These are phyloP conservation scores for Aspergillus mulundensis DNA, from an alignment of 495 filamentous ascomycete genomes.

Conservation along the genomic window DNA sequence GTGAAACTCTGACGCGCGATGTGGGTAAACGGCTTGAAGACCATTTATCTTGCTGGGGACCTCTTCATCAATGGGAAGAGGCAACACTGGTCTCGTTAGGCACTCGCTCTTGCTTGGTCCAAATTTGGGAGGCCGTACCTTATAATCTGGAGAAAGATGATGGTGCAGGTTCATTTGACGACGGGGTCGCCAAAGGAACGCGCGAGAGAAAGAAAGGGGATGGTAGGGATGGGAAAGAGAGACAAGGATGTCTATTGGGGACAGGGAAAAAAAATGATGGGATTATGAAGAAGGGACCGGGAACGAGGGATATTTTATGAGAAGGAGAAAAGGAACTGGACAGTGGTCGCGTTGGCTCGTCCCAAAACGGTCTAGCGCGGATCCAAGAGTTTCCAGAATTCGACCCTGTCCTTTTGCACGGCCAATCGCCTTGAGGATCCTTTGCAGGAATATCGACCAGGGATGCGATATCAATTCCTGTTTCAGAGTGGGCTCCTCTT, in stretches of 20 bases:
- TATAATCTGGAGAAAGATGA: constrained; percentile 41
- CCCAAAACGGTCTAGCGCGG: constrained; percentile 18
- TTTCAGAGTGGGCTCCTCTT: not conserved
- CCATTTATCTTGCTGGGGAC: constrained; percentile 66
- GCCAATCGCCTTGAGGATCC: not conserved
- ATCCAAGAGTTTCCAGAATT: constrained; percentile 11
- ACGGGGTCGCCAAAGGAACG: constrained; percentile 57
- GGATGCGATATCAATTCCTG: constrained; percentile 4
- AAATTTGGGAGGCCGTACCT: constrained; percentile 33
- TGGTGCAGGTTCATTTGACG: constrained; percentile 67
- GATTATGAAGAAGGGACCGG: constrained; percentile 4
- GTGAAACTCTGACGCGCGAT: constrained; percentile 95
- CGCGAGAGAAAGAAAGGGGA: constrained; percentile 30
- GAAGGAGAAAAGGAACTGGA: constrained; percentile 4
- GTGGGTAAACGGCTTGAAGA: constrained; percentile 76
- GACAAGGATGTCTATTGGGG: not conserved
- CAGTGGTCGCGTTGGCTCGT: constrained; percentile 9
- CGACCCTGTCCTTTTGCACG: constrained; percentile 3
- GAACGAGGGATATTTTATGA: constrained; percentile 19
- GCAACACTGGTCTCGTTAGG: constrained; percentile 31
- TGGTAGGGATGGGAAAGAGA: not conserved
- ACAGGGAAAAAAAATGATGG: constrained; percentile 1
- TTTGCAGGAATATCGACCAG: not conserved
- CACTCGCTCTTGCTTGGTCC: not conserved
- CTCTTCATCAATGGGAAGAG: constrained; percentile 52